Base-by-base conservation (phyloP, 2,329 filamentous ascomycete species). In the Pseudodiploospora longispora region DNA sequence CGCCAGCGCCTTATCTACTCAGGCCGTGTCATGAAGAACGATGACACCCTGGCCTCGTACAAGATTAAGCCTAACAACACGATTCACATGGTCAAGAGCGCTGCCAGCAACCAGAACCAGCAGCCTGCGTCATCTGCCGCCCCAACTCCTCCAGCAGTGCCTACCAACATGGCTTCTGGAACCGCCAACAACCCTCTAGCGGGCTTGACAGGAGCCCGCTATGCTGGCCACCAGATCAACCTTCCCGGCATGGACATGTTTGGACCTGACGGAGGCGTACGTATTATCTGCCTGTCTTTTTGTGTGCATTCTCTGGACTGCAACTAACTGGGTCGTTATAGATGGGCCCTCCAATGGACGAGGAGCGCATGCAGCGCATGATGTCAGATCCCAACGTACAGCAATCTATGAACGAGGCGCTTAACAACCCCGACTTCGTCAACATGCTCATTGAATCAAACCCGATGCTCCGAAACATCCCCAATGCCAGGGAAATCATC, bases 21-120 rank as follows among this genome's bases (percentile, higher is more conserved):
- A 5, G 93, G 93, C 42, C 84, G 91, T 49, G 91, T 98, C 49
- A 81, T 98, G 70, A 98, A 97, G 72, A 93, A 98, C 63, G 81
- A 85, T 47, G 91, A 98, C 57, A 83, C 85, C 0, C 71, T 98
- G 36, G 80, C 76, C 51, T 80, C 80, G 45, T 94, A 94, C 72
- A 97, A 96, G 74, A 90, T 98, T 66, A 96, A 96, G 74, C 76
- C 87, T 52, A 89, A 90, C 51, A 93, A 97, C 66, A 97, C 91
- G 12, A 82, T 98, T 55, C 93, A 98, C 65, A 78, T 98, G 57
- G 93, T 98, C 58, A 96, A 95, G 74, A 94, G 89, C 61, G 91
- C 93, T 37, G 86, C 87, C 48, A 96, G 90, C 75, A 95, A 94
- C 59, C 72, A 75, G 36, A 55, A 73, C 38, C 66, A 69, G 40